Conservation (phyloP, 2,329 filamentous ascomycete genomes). For the Spiromastix sp. region DNA sequence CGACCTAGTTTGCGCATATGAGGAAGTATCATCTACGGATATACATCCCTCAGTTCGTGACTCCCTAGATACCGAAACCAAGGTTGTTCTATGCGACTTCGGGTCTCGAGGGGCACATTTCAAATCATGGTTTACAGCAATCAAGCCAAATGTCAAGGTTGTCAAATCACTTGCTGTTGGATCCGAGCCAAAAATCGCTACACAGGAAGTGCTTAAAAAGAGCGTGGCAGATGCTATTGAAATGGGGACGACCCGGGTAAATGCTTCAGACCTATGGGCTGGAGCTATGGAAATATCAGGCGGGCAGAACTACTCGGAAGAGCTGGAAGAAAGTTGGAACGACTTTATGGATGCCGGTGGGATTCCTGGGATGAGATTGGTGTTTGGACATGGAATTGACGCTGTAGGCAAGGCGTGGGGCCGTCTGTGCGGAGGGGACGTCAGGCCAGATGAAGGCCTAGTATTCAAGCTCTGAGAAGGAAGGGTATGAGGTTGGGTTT, state of each 20-base stretch:
- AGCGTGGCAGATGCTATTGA: background rate
- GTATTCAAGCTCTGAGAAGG: constrained; percentile 1
- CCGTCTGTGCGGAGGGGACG: background rate
- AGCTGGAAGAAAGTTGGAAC: background rate
- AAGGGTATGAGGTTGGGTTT: too few species aligned
- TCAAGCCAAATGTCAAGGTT: background rate
- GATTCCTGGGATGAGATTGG: background rate
- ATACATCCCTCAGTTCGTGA: background rate
- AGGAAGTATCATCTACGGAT: background rate
- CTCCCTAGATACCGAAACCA: background rate
- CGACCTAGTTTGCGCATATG: background rate
- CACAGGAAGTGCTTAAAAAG: background rate
- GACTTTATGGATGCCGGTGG: constrained; percentile 2
- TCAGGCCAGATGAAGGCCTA: background rate
- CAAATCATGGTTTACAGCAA: background rate
- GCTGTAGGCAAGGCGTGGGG: constrained; percentile 2
- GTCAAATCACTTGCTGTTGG: background rate
- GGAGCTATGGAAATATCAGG: constrained; percentile 1
- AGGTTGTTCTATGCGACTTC: constrained; percentile 2
- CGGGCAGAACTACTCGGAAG: background rate
- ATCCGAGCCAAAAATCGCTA: background rate
- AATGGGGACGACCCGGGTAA: background rate
- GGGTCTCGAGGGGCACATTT: background rate
- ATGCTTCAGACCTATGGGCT: background rate
- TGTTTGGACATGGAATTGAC: constrained; percentile 1